phyloP scores from a whole-genome alignment of 2,329 filamentous ascomycete species.

The Aspergillus ustus region DNA sequence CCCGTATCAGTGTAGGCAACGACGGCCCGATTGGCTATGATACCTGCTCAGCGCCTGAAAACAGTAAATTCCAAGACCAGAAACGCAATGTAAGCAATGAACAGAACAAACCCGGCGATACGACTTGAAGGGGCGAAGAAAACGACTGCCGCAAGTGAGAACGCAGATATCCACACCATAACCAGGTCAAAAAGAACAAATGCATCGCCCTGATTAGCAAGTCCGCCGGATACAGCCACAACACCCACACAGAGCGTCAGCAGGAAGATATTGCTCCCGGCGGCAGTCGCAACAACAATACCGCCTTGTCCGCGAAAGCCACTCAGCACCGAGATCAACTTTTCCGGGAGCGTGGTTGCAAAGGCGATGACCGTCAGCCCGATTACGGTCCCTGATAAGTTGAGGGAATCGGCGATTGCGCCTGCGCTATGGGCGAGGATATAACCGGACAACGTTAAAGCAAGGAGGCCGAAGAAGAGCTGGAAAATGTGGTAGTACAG shows the following conservation, averaged over 20 bases:
- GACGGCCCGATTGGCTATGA: too few relatives aligned
- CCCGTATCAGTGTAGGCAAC: too few relatives aligned
- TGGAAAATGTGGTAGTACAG: conserved; percentile 47
- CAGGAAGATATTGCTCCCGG: conserved; percentile 61
- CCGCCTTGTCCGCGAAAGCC: conserved; percentile 53
- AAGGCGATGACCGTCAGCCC: conserved; percentile 55
- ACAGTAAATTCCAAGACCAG: conserved; percentile 41
- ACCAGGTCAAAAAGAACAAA: conserved; percentile 32
- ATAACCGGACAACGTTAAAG: conserved; percentile 54
- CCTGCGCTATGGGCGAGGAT: conserved; percentile 53
- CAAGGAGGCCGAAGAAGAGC: conserved; percentile 51
- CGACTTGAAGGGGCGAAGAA: conserved; percentile 20
- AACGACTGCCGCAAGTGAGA: conserved; percentile 20
- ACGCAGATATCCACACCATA: conserved; percentile 26
- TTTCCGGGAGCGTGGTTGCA: conserved; percentile 60
- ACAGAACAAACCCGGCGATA: conserved; percentile 31
- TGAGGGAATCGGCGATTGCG: conserved; percentile 46
- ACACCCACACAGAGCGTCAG: conserved; percentile 54
- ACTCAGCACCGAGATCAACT: conserved; percentile 56
- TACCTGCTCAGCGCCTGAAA: not conserved
- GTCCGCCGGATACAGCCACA: conserved; percentile 22
- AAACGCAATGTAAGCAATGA: conserved; percentile 40
- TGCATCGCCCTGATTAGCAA: conserved; percentile 15
- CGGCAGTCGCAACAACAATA: conserved; percentile 58
- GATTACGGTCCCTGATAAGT: conserved; percentile 53